Conservation (phyloP, 2,329 filamentous ascomycete species). For the Exophiala dermatitidis region DNA sequence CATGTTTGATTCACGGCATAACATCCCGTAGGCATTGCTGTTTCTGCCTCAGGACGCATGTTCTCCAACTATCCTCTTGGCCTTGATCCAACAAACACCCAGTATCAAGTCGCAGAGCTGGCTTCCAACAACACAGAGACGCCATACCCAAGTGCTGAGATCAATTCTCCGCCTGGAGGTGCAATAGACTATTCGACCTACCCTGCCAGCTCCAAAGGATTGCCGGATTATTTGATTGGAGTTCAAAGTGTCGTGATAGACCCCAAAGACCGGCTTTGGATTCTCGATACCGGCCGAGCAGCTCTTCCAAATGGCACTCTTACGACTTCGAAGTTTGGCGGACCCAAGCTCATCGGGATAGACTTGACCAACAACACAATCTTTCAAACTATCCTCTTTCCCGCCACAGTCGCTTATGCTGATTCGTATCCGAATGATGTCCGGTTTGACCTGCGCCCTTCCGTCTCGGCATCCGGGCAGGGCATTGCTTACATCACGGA, state of each 20-base stretch:
- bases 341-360: conserved; percentile 47
- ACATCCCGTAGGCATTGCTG: conserved; percentile 40
- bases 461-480: conserved; percentile 33
- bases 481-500: conserved; percentile 51
- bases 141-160: conserved; percentile 38
- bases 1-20: neutral
- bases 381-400: conserved; percentile 48
- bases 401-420: conserved; percentile 39
- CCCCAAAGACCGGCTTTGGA: conserved; percentile 45
- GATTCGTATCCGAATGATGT: conserved; percentile 50
- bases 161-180: conserved; percentile 46
- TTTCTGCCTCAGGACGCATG: conserved; percentile 44
- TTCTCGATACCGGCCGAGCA: conserved; percentile 47
- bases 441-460: conserved; percentile 46
- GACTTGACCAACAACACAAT: conserved; percentile 41
- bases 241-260: conserved; percentile 50
- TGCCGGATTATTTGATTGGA: conserved; percentile 45
- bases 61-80: conserved; percentile 49
- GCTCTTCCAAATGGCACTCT: conserved; percentile 40
- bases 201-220: conserved; percentile 41
- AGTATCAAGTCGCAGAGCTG: conserved; percentile 46
- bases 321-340: conserved; percentile 41
- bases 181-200: conserved; percentile 46
- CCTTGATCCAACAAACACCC: conserved; percentile 44
- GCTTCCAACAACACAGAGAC: conserved; percentile 38